A percentile compares a stretch with the other conserved stretches of the same genome.
These are phyloP conservation scores for Monilinia laxa DNA, from an alignment of 2,329 filamentous ascomycete species.

Conservation along the genomic window DNA sequence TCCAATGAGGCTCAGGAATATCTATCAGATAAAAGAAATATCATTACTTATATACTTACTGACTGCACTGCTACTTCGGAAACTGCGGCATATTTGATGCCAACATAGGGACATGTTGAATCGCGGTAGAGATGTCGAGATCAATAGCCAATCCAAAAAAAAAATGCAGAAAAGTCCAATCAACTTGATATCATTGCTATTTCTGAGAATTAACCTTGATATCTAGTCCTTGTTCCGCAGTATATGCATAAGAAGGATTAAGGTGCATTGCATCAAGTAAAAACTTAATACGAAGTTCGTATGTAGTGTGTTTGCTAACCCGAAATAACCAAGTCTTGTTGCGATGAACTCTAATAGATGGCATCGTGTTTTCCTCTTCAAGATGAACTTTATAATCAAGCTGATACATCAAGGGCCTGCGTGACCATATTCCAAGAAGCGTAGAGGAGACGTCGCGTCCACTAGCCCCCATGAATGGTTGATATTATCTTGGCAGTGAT, in stretches of 20 bases:
- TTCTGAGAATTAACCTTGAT: background rate
- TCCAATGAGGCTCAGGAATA: slow-evolving; percentile 18
- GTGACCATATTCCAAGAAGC: background rate
- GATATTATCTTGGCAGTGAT: slow-evolving; percentile 6
- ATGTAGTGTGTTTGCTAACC: background rate
- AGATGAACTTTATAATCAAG: slow-evolving; percentile 7
- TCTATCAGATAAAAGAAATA: background rate
- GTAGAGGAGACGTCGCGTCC: no score
- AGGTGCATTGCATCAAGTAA: background rate
- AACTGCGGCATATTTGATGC: slow-evolving; percentile 6
- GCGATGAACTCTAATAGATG: background rate
- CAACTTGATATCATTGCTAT: background rate
- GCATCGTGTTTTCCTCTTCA: background rate
- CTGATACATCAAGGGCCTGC: background rate
- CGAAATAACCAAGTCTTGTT: background rate
- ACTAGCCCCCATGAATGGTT: background rate
- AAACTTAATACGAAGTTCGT: background rate
- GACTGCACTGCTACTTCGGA: background rate
- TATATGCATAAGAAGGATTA: background rate
- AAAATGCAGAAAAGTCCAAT: background rate
- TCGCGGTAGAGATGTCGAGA: background rate
- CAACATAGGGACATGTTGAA: background rate
- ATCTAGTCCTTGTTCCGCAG: background rate
- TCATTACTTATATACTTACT: background rate
- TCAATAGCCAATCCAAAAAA: background rate